phyloP scores from a whole-genome alignment of 2,329 filamentous ascomycete species.

The Aspergillus chevalieri region DNA sequence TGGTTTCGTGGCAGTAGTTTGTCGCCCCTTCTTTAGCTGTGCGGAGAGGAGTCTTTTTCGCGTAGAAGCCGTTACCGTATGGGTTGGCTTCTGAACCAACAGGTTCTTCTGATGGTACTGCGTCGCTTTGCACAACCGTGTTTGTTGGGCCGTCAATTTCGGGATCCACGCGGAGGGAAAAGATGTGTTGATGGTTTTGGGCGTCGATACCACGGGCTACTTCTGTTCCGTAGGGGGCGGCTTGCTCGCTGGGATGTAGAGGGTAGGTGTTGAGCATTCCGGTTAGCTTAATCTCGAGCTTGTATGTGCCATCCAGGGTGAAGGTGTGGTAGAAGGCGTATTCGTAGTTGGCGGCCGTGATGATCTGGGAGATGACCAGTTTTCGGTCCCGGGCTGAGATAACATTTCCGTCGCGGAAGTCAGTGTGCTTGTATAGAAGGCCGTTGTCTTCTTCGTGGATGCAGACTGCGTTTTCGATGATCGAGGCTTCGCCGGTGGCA shows the following conservation, averaged over 20 bases:
- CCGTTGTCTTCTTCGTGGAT: slow-evolving; percentile 27
- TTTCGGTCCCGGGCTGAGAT: slow-evolving; percentile 81
- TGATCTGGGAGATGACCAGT: slow-evolving; percentile 80
- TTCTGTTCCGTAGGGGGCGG: slow-evolving; percentile 78
- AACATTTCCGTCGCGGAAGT: slow-evolving; percentile 79
- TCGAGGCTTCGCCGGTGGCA: slow-evolving; percentile 15
- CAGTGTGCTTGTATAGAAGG: slow-evolving; percentile 64
- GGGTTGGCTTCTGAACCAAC: slow-evolving; percentile 63
- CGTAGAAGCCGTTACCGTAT: slow-evolving; percentile 57
- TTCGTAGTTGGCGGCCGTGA: slow-evolving; percentile 92
- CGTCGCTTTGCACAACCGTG: slow-evolving; percentile 51
- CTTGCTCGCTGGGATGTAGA: slow-evolving; percentile 70
- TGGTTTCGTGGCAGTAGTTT: slow-evolving; percentile 48
- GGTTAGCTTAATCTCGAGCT: slow-evolving; percentile 82
- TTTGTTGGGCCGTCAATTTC: slow-evolving; percentile 79
- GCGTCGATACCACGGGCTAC: slow-evolving; percentile 84
- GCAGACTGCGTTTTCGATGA: slow-evolving; percentile 18
- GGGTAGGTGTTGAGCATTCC: slow-evolving; percentile 87
- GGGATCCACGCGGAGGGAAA: slow-evolving; percentile 78
- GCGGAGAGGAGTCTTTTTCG: slow-evolving; percentile 36
- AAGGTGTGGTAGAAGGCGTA: slow-evolving; percentile 82
- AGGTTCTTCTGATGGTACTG: slow-evolving; percentile 45
- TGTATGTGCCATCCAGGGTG: slow-evolving; percentile 82
- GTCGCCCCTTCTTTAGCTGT: slow-evolving; percentile 44
- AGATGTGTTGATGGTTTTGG: slow-evolving; percentile 91